Conservation (phyloP, 305 asterid species). For the Rubia occidens region DNA sequence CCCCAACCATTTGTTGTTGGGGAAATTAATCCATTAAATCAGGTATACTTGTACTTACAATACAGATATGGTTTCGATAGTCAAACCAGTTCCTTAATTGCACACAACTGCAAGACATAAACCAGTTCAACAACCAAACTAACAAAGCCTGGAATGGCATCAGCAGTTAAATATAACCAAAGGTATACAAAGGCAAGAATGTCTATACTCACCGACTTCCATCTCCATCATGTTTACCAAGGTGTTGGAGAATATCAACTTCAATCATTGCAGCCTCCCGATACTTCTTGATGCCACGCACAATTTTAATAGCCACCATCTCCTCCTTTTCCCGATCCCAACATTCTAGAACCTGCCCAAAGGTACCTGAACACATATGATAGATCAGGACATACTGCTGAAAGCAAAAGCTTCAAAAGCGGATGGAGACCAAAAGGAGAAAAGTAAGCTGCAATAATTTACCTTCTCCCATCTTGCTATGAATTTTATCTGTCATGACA, state of each 20-base stretch:
- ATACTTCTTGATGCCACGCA: conserved; percentile 71
- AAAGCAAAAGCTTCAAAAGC: too few relatives aligned
- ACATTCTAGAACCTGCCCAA: conserved; percentile 88
- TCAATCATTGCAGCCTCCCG: conserved; percentile 96
- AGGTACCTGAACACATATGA: conserved; percentile 33
- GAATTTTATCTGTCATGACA: conserved; percentile 58
- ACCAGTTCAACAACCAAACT: conserved; percentile 56
- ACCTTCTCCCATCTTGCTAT: conserved; percentile 91
- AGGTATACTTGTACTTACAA: conserved; percentile 67
- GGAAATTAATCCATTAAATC: conserved; percentile 73
- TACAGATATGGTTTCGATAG: conserved; percentile 99
- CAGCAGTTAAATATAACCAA: neutral
- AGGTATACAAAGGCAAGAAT: neutral
- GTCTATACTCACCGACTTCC: conserved; percentile 61
- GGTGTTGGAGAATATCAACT: conserved; percentile 76
- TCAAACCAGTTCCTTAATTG: conserved; percentile 99
- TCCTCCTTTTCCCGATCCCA: conserved; percentile 79
- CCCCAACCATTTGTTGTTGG: conserved; percentile 57
- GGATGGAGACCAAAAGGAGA: neutral
- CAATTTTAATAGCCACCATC: conserved; percentile 85
- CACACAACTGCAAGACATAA: conserved; percentile 98
- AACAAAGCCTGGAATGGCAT: conserved; percentile 18
- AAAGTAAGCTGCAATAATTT: neutral
- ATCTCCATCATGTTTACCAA: conserved; percentile 73
- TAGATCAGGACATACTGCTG: neutral